phyloP scores from a whole-genome alignment of 2,329 filamentous ascomycete species.

The Sporothrix brasiliensis region DNA sequence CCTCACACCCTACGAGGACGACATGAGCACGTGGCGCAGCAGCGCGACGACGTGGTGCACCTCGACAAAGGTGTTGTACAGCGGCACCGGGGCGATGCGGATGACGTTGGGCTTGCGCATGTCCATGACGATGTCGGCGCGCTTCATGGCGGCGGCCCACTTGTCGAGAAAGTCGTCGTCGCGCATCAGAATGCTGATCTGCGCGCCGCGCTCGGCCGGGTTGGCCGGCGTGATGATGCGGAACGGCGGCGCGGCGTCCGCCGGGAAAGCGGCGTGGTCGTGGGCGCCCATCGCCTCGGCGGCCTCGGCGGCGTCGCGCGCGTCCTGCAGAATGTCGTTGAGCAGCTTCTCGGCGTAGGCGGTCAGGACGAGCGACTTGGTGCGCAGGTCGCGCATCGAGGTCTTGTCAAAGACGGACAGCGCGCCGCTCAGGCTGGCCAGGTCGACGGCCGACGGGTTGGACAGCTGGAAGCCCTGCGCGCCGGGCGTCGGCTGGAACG shows the following conservation, averaged over 20 bases:
- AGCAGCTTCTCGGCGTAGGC: constrained; percentile 75
- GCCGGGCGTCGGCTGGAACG: constrained; percentile 74
- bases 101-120: constrained; percentile 86
- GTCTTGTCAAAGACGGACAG: constrained; percentile 75
- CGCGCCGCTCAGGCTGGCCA: constrained; percentile 72
- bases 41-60: constrained; percentile 48
- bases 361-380: constrained; percentile 73
- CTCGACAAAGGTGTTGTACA: constrained; percentile 82
- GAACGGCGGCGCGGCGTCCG: constrained; percentile 50
- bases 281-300: neutral
- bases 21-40: constrained; percentile 20
- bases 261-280: neutral
- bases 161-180: constrained; percentile 61
- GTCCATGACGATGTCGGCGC: constrained; percentile 74
- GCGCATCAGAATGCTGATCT: constrained; percentile 72
- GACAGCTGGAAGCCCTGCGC: constrained; percentile 83
- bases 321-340: constrained; percentile 46
- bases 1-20: neutral
- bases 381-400: constrained; percentile 67
- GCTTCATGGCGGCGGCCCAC: constrained; percentile 65
- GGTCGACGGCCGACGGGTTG: constrained; percentile 78
- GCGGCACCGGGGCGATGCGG: constrained; percentile 76
- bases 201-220: constrained; percentile 70
- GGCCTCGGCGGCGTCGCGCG: constrained; percentile 12
- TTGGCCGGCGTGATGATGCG: constrained; percentile 70